Base-by-base conservation (phyloP, 2,329 filamentous ascomycete genomes). In the Aureobasidium namibiae region DNA sequence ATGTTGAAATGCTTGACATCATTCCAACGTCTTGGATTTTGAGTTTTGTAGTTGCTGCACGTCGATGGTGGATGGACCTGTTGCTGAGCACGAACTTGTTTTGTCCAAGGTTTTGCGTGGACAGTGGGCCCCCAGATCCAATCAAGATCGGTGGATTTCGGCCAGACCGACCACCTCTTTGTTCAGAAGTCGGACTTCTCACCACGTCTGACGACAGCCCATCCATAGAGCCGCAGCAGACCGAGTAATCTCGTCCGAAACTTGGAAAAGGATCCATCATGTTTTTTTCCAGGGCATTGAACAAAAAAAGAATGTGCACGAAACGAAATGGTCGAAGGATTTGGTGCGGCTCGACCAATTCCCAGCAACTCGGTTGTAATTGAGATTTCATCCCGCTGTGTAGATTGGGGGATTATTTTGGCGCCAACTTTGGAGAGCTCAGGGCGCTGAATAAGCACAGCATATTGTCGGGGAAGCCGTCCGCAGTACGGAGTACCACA, bases 341-440 rank as follows among this genome's bases (percentile, higher is more conserved):
- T 33, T 23, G 13, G 26, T 21, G 38, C 50, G 50, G 50, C 50
- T 54, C 36, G n/a, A 33, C 9, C 26, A 36, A 36, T 45, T 56
- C 53, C 53, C 53, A 56, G 53, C 41, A 56, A 56, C 39, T 56
- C 41, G 53, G 53, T 56, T 45, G 44, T 8, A 34, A 56, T 36
- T 45, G 39, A 56, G 53, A 56, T 46, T 45, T 56, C 13, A 36
- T 45, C 41, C n/a, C 34, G 16, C 16, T 44, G 38, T 36, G 23
- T 24, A 56, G 41, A 56, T 45, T 44, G 50, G 14, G 50, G n/a
- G 24, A 6, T 54, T 44, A 33, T 44, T 33, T 44, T 54, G 53
- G 41, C 50, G 50, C 26, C 38, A 54, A 54, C 50, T 54, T 26
- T 54, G 36, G 10, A 38, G 9, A 42, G 38, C 50, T 54, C 50